Evolutionary conservation across 176 grass and related monocot species (phyloP).

Genomic region (Areca catechu): DNA sequence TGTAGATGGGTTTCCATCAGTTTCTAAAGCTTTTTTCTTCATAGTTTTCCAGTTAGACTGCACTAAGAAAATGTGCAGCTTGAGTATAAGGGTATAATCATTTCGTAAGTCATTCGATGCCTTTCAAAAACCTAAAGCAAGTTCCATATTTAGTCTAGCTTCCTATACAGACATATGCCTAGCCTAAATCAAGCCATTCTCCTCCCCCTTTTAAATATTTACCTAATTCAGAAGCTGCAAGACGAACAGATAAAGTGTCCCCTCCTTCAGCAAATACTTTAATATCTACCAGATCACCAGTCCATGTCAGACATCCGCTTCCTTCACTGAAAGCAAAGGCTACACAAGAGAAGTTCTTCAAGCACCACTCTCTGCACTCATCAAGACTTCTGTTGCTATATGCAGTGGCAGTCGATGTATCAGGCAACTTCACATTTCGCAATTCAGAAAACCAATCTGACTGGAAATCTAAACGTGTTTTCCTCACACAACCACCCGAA

Average conservation of each 20-base stretch:
- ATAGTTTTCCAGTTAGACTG: no score
- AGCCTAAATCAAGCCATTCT: no score
- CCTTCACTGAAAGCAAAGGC: background rate
- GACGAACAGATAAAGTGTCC: background rate
- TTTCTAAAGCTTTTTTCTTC: no score
- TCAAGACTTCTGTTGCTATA: background rate
- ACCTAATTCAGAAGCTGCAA: slow-evolving; percentile 3
- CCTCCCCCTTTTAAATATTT: no score
- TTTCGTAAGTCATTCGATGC: no score
- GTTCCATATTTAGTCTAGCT: no score
- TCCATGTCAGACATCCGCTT: slow-evolving; percentile 2
- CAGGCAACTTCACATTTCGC: slow-evolving; percentile 5
- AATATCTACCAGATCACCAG: background rate
- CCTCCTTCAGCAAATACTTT: background rate
- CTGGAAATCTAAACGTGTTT: background rate
- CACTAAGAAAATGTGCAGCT: no score
- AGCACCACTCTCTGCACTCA: background rate
- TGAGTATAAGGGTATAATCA: no score
- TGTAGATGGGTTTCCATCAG: no score
- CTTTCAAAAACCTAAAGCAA: no score
- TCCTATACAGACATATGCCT: no score
- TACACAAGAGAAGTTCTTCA: slow-evolving; percentile 1
- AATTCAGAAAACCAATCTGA: background rate
- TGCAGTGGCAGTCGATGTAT: background rate
- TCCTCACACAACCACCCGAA: background rate